A percentile compares a stretch with the other conserved stretches of the same genome.
phyloP scores from a whole-genome alignment of 805 yeast species.

The Saccharomycopsis sp. region DNA sequence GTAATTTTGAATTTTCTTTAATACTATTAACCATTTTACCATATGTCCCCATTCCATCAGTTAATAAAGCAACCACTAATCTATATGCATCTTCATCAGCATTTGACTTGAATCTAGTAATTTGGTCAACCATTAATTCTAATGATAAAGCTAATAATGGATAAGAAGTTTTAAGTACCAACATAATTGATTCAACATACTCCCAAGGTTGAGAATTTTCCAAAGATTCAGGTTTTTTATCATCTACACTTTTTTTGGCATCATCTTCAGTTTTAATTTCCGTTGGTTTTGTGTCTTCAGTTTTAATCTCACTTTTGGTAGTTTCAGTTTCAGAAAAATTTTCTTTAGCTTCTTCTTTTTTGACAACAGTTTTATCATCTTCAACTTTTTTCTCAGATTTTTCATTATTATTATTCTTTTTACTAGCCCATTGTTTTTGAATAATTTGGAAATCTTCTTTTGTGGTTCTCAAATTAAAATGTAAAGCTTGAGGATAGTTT shows the following conservation, averaged over 20 bases:
- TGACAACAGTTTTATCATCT: neutral
- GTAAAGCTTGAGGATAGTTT: slow-evolving; percentile 94
- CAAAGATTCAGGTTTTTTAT: neutral
- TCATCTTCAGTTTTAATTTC: neutral
- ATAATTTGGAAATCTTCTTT: slow-evolving; percentile 86
- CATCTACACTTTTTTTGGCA: neutral
- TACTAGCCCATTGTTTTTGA: slow-evolving; percentile 46
- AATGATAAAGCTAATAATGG: slow-evolving; percentile 86
- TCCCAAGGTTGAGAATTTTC: slow-evolving; percentile 93
- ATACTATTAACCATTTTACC: slow-evolving; percentile 50
- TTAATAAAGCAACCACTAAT: slow-evolving; percentile 78
- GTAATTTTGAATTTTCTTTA: slow-evolving; percentile 57
- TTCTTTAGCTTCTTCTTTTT: neutral
- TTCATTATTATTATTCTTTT: neutral
- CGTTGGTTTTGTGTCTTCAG: neutral
- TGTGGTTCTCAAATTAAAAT: slow-evolving; percentile 89
- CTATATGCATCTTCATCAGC: slow-evolving; percentile 96
- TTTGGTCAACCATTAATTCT: slow-evolving; percentile 93
- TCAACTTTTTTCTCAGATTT: neutral
- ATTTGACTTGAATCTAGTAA: slow-evolving; percentile 81
- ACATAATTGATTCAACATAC: slow-evolving; percentile 84
- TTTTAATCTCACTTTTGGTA: neutral
- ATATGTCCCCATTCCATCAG: slow-evolving; percentile 86
- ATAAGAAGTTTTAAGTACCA: slow-evolving; percentile 88
- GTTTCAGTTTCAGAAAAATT: neutral